Base-by-base conservation (phyloP, 805 yeast species). In the Candida multigemmis region DNA sequence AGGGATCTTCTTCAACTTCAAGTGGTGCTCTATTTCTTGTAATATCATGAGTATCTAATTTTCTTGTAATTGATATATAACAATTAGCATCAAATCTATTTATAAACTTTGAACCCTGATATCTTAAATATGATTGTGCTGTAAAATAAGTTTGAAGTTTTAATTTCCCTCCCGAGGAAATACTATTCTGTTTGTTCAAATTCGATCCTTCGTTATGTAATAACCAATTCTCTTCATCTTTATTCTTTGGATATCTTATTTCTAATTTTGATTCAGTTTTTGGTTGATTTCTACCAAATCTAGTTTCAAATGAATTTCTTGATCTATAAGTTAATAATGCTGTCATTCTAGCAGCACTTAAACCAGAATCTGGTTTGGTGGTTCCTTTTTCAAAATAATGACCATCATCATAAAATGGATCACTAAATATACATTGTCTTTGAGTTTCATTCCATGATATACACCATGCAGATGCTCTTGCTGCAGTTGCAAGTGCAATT, bases 361-460 rank as follows among this genome's bases (percentile, higher is more conserved):
- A 58, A 0, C 98, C 98, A 7, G 77, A 68, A 14, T 61, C 62
- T 3, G 98, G 98, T 4, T 86, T 93, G 8, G 27, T 36, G 4
- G 42, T 47, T 30, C 78, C 84, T 17, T 70, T 59, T 8, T 74
- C 57, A 48, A 84, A 89, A 36, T 61, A 61, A 53, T 83, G 86
- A 2, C 98, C 98, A 45, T 87, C 96, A 30, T 71, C 66, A 50
- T 86, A 91, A 46, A 81, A 80, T 7, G 97, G 97, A 50, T 91
- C 98, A 8, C 94, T 79, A 54, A 87, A 91, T 16, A 91, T 85
- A 36, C 94, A 77, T 50, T 91, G 98, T 42, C 98, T 71, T 56
- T 91, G 98, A 2, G 98, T 94, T 48, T 91, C 98, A 29, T 94
- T 89, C 98, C 98, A 91, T 4, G 95, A 83, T 21, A 91, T 91